Conservation (phyloP, 257 asterid species). For the Jasminum sambac region DNA sequence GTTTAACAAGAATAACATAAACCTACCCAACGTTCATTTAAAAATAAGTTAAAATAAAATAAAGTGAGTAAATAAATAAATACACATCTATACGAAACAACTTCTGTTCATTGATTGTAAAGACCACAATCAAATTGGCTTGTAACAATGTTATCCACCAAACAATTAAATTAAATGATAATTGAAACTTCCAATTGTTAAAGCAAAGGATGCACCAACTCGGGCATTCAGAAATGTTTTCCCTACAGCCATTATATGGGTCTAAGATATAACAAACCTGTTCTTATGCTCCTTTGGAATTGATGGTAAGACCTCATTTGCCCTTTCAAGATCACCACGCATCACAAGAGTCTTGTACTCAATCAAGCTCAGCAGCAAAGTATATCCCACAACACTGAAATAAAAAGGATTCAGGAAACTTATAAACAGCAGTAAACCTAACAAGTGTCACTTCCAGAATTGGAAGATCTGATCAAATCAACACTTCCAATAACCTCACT, state of each 20-base stretch:
- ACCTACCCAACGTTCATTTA: background rate
- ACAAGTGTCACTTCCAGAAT: constrained; percentile 10
- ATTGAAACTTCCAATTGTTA: background rate
- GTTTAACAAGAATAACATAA: constrained; percentile 12
- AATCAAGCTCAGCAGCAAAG: constrained; percentile 84
- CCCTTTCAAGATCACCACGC: constrained; percentile 94
- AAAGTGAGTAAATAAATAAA: background rate
- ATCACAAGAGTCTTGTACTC: constrained; percentile 96
- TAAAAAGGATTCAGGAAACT: constrained; percentile 18
- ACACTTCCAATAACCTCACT: constrained; percentile 32
- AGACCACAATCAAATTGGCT: background rate
- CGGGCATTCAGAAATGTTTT: constrained; percentile 15
- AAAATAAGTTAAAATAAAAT: too few species aligned
- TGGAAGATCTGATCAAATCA: constrained; percentile 2
- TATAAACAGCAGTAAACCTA: background rate
- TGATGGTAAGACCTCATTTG: constrained; percentile 74
- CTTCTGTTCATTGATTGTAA: background rate
- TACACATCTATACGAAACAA: background rate
- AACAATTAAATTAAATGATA: constrained; percentile 14
- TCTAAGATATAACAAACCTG: constrained; percentile 46
- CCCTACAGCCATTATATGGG: constrained; percentile 11
- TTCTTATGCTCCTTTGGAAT: constrained; percentile 90
- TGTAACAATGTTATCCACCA: background rate
- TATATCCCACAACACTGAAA: constrained; percentile 81
- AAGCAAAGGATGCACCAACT: constrained; percentile 2